Evolutionary conservation across 2,329 filamentous ascomycete genomes (phyloP), one percentile per base, ranked within the genome.

Genomic region (Penicillium sp.): DNA sequence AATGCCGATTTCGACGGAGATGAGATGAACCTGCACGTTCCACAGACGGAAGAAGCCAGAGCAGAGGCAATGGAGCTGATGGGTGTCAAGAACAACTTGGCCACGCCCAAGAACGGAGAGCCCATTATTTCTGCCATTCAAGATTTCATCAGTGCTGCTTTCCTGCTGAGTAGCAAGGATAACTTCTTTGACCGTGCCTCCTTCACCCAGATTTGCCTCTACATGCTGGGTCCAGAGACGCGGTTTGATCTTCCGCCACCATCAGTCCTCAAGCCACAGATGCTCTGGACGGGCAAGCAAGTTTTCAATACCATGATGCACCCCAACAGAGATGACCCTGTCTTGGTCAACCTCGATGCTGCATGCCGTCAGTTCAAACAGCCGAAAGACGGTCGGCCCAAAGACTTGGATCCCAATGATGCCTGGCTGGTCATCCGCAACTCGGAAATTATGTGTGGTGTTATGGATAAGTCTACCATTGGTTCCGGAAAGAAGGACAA

Each of bases 1-100:
- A 99, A 99, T 63, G 94, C 94, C 50, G 94, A 99, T 82, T 99
- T 99, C 62, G 94, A 99, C 65, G 94, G 94, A 54, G 94, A 99
- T 63, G 94, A 99, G 72, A 99, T 99, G 94, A 99, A 99, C 64
- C 75, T 99, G 43, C 94, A 99, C 73, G 92, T 99, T 14, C 94
- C 94, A 2, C 94, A 99, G 69, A 97, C 94, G 0, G 94, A 99
- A 75, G 94, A 99, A 73, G 92, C 94, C 10, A 84, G 94, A 51
- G 90, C 92, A 2, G 94, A 99, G 73, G 94, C 94, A 0, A 95
- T 95, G 64, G 91, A 92, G 61, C 77, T 99, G 43, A 99, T 99
- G 94, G 94, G 94, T 38, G 92, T 99, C 50, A 96, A 96, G 74
- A 86, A 97, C 78, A 99, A 99, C 69, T 74, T 99, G 52, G 88